These are phyloP conservation scores for Rhipidocladum racemiflorum DNA, from an alignment of 176 grass and related monocot genomes.

Conservation along the genomic window DNA sequence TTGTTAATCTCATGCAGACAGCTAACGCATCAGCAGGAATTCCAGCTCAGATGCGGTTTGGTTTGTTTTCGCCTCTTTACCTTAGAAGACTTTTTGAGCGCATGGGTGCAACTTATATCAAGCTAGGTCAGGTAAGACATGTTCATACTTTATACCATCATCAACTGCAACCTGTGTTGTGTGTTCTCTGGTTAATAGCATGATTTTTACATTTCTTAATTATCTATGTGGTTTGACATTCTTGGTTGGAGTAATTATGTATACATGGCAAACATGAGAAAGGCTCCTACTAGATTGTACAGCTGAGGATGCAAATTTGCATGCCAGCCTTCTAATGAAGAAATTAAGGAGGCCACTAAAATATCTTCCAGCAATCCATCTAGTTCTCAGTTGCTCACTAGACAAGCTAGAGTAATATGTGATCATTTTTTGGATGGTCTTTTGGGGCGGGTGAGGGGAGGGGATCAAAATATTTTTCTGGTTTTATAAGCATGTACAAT, in stretches of 20 bases:
- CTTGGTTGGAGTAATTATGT: background rate
- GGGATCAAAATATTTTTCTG: background rate
- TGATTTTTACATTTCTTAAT: slow-evolving; percentile 3
- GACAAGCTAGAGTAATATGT: background rate
- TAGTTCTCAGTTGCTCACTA: background rate
- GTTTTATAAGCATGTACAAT: background rate
- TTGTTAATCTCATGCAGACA: slow-evolving; percentile 51
- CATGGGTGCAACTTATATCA: slow-evolving; percentile 98
- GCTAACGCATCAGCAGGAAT: slow-evolving; percentile 56
- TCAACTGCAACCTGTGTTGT: background rate
- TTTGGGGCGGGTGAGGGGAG: background rate
- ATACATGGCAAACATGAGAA: background rate
- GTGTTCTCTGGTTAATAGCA: background rate
- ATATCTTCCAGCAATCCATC: no score
- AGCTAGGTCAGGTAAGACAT: slow-evolving; percentile 80
- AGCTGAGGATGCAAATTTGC: background rate
- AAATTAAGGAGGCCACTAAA: background rate
- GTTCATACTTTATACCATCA: slow-evolving; percentile 9
- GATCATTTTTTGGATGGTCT: background rate
- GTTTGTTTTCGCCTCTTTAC: slow-evolving; percentile 91
- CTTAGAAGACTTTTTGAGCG: slow-evolving; percentile 80
- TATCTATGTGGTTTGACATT: background rate
- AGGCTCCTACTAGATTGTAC: background rate
- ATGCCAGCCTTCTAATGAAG: background rate
- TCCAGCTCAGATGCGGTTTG: slow-evolving; percentile 57